These are phyloP conservation scores for Umbelopsis sp. DNA, from an alignment of 371 early-diverging fungal species.

Conservation along the genomic window DNA sequence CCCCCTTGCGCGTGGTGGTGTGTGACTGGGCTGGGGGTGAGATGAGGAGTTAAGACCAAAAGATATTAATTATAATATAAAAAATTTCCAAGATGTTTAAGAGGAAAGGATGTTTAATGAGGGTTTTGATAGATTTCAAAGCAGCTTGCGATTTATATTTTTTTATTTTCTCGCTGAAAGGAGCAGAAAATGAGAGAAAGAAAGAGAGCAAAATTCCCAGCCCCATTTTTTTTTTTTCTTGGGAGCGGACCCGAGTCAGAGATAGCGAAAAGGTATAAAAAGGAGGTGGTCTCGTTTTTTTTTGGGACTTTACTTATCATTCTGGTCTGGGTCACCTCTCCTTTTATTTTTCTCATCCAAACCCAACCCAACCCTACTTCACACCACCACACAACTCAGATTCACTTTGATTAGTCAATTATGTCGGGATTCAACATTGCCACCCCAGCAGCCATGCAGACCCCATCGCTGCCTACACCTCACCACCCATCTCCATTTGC, in stretches of 20 bases:
- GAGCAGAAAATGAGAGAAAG: background rate
- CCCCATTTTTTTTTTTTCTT: slow-evolving; percentile 14
- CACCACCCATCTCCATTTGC: slow-evolving; percentile 45
- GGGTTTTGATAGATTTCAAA: too few species aligned
- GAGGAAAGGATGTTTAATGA: background rate
- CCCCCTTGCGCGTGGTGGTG: slow-evolving; percentile 1
- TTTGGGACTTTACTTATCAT: slow-evolving; percentile 2
- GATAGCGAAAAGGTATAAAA: slow-evolving; percentile 13
- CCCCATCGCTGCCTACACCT: slow-evolving; percentile 54
- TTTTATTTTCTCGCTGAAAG: background rate
- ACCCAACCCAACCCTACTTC: slow-evolving; percentile 17
- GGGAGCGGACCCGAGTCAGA: slow-evolving; percentile 17
- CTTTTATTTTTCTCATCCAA: slow-evolving; percentile 14
- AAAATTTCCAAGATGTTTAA: background rate
- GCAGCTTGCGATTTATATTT: too few species aligned
- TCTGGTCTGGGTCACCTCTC: slow-evolving; percentile 11
- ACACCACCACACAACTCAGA: background rate
- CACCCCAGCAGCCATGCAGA: slow-evolving; percentile 55
- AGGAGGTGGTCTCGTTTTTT: slow-evolving; percentile 15
- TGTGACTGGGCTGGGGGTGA: background rate
- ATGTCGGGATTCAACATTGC: slow-evolving; percentile 59
- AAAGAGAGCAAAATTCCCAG: slow-evolving; percentile 10
- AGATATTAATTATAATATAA: too few species aligned
- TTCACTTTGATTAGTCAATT: background rate
- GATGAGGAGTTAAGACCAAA: too few species aligned